Conservation (phyloP, 306 rosid species). For the Sechiopsis laciniata region DNA sequence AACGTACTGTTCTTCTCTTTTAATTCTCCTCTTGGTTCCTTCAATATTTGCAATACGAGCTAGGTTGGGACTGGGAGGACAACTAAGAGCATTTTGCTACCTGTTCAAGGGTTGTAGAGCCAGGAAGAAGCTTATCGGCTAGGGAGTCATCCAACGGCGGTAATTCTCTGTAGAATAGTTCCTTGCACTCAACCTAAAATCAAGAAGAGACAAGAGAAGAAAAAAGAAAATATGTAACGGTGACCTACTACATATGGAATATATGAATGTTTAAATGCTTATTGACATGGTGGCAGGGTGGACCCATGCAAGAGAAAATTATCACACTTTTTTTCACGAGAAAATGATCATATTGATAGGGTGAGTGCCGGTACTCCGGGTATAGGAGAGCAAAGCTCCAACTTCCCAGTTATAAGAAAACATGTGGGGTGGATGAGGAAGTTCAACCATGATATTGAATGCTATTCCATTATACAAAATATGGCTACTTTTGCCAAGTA, state of each 20-base stretch:
- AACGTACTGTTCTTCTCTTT: slow-evolving; percentile 5
- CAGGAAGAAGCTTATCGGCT: slow-evolving; percentile 77
- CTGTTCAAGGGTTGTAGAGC: slow-evolving; percentile 71
- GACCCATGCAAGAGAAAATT: not conserved
- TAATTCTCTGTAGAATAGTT: slow-evolving; percentile 85
- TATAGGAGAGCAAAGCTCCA: no score
- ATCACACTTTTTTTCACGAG: not conserved
- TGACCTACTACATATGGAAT: not conserved
- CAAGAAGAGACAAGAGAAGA: slow-evolving; percentile 22
- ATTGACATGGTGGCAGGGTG: not conserved
- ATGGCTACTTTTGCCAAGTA: not conserved
- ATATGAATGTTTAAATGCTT: not conserved
- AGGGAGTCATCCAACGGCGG: slow-evolving; percentile 74
- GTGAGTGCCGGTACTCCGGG: no score
- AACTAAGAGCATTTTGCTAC: slow-evolving; percentile 31
- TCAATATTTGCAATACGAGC: not conserved
- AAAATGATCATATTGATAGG: no score
- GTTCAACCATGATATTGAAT: not conserved
- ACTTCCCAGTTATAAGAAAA: no score
- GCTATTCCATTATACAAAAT: not conserved
- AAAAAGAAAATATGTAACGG: not conserved
- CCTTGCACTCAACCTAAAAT: slow-evolving; percentile 85
- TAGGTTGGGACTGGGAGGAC: slow-evolving; percentile 4
- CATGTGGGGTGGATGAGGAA: no score
- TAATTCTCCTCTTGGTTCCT: not conserved